Evolutionary conservation across 495 filamentous ascomycete genomes (phyloP), one percentile per base, ranked within the genome.

Genomic region (Viridothelium virens): DNA sequence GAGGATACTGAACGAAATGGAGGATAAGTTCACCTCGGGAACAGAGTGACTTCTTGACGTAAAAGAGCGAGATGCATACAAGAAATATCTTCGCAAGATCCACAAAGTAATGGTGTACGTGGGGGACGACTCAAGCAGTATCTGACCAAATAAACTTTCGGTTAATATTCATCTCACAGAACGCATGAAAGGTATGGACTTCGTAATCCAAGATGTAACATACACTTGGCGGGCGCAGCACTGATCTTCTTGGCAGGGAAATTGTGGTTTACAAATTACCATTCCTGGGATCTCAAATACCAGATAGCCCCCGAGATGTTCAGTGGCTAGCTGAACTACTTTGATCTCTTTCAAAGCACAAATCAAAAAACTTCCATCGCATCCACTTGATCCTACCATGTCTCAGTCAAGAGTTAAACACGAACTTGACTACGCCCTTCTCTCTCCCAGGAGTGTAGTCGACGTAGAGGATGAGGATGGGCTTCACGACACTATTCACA

Each of bases 391-490:
- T 34, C 2, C 31, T 59, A 14, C 11, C 31, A 59, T 59, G 53
- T 11, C 31, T 59, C 25, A 31, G 7, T 59, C 53, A 33, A 3
- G 53, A 59, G 7, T 33, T 3, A 59, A 59, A 36, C 0, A 14
- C 53, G 53, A 59, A 59, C 7, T 34, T 18, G 53, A 3, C 14
- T 59, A 59, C 31, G 53, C 53, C 31, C 53, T 59, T 59, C 53
- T 59, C 14, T 18, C 53, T 4, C 31, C n/a, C 3, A 59, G 53
- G 31, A 1, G 36, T 6, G 14, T 7, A 33, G 11, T 31, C 53
- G 5, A 9, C 48, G 18, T 5, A 16, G n/a, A n/a, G 5, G 48
- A 53, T 25, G 53, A 59, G 3, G 53, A 59, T 10, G 53, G 36
- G 7, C 18, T 59, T 59, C 53, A 33, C 5, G 18, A 18, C 2